phyloP scores from a whole-genome alignment of 1,139 yeast species.

The Blastobotrys persicus region DNA sequence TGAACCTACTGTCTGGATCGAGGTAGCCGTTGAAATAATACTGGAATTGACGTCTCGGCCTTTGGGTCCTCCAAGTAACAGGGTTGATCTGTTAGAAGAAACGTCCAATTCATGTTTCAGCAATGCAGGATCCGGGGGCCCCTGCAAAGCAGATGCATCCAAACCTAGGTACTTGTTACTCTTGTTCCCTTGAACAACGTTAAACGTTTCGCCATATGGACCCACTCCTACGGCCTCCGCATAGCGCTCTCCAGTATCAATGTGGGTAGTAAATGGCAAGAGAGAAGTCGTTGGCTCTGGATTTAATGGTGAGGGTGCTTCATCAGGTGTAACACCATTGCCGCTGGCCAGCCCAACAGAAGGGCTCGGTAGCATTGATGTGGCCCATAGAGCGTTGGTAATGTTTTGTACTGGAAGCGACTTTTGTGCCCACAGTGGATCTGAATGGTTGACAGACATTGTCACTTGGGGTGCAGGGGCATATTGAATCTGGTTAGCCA shows the following conservation, averaged over 20 bases:
- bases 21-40: too few species aligned
- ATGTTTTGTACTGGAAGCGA: neutral
- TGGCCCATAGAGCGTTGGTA: neutral
- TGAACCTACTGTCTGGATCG: too few species aligned
- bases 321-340: neutral
- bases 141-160: neutral
- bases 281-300: neutral
- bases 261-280: neutral
- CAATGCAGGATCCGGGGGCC: neutral
- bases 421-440: conserved; percentile 1
- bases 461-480: too few species aligned
- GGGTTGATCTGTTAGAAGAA: too few species aligned
- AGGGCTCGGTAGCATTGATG: neutral
- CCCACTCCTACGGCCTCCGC: neutral
- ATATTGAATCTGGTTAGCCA: too few species aligned
- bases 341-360: neutral
- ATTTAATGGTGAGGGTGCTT: neutral
- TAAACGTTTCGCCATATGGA: neutral
- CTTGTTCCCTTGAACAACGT: neutral
- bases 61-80: too few species aligned
- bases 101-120: neutral
- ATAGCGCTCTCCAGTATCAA: neutral
- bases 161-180: conserved; percentile 1
- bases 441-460: neutral
- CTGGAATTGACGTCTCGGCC: too few species aligned